Evolutionary conservation across 2,329 filamentous ascomycete genomes (phyloP), one percentile per base, ranked within the genome.

Genomic region (Neofusicoccum kwambonambiense): DNA sequence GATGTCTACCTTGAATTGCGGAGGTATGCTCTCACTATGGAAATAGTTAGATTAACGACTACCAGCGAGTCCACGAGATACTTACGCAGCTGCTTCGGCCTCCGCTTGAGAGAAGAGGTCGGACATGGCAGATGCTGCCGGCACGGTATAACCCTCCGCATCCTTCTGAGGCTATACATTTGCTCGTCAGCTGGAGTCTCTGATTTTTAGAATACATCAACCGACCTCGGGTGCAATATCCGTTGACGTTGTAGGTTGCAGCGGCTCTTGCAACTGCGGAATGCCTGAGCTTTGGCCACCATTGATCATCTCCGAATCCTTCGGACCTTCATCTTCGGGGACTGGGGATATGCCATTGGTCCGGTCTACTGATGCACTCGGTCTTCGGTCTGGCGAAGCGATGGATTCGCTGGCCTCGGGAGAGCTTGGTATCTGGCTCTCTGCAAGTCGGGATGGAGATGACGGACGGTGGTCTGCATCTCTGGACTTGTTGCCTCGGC

Each of bases 1-100:
- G 60, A 96, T 96, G 73, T 87, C 92, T 61, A 96, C 84, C 76
- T 91, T 94, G 80, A 93, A 93, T 65, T 84, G 81, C 8, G 88
- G 81, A 52, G 58, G 63, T 44, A 65, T 37, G 37, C 76, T 67
- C 75, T 76, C 8, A 77, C 78, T 58, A 47, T 31, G 8, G 41
- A 15, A 47, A 22, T 19, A 13, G 37, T 41, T 31, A 50, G 13
- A 17, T 3, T 5, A 9, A 41, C 19, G 27, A 13, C 19, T 1
- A 3, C 17, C 3, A 34, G 9, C 22, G 5, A 5, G 15, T 4
- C 3, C 7, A 60, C 42, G 12, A 37, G 4, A 15, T 11, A 52
- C 73, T 69, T 70, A 78, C 75, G 74, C 69, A 62, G 72, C 71
- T 22, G 83, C 87, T 73, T 93, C 90, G 49, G 84, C 83, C 75